These are phyloP conservation scores for Heritiera littoralis DNA, from an alignment of 345 rosid species.

Conservation along the genomic window DNA sequence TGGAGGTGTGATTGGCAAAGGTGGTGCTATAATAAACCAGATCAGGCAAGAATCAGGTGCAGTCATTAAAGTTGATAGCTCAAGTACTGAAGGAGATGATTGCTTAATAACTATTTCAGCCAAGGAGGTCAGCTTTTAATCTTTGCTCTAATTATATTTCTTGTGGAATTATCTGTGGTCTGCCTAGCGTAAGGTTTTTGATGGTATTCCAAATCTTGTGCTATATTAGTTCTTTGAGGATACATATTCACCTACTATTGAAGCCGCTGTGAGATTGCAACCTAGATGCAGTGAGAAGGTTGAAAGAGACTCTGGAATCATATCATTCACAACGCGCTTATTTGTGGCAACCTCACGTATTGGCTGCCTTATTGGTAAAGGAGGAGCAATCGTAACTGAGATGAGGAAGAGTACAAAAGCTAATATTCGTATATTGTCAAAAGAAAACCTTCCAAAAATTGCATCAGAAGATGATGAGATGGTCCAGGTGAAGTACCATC, in stretches of 20 bases:
- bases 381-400: conserved; percentile 84
- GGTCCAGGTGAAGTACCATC: conserved; percentile 75
- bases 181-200: background rate
- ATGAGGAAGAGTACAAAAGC: conserved; percentile 88
- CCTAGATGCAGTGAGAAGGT: conserved; percentile 90
- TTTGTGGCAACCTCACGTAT: conserved; percentile 87
- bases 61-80: conserved; percentile 84
- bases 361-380: conserved; percentile 96
- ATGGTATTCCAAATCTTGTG: conserved; percentile 16
- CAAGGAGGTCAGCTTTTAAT: conserved; percentile 64
- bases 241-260: conserved; percentile 76
- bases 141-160: background rate
- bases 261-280: conserved; percentile 86
- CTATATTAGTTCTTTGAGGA: conserved; percentile 69
- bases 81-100: conserved; percentile 81
- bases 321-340: conserved; percentile 84
- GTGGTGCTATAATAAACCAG: conserved; percentile 88
- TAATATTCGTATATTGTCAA: conserved; percentile 81
- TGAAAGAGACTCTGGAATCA: conserved; percentile 92
- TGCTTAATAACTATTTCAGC: conserved; percentile 86
- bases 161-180: background rate
- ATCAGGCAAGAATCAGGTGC: conserved; percentile 92
- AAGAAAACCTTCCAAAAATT: conserved; percentile 87
- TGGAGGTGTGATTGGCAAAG: conserved; percentile 94
- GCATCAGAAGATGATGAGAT: conserved; percentile 91